phyloP scores from a whole-genome alignment of 495 filamentous ascomycete genomes.

The Penicillium manginii region DNA sequence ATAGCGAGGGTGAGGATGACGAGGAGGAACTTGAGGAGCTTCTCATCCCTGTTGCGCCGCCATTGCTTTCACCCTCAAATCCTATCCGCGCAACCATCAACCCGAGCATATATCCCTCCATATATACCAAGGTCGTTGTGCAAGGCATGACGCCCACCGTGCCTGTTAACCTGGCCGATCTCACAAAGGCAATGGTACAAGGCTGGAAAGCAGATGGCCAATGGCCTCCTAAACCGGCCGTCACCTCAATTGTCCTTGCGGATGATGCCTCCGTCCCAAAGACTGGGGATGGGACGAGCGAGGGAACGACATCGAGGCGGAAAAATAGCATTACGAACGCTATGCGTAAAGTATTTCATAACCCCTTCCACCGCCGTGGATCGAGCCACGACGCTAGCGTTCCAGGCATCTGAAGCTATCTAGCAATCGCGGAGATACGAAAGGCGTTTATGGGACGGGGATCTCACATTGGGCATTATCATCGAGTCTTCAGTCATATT shows the following conservation, averaged over 20 bases:
- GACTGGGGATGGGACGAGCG: constrained; percentile 17
- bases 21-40: constrained; percentile 42
- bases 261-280: constrained; percentile 35
- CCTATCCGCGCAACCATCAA: constrained; percentile 75
- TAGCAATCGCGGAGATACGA: not conserved
- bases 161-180: constrained; percentile 82
- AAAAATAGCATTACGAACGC: constrained; percentile 47
- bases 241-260: constrained; percentile 37
- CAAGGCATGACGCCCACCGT: constrained; percentile 77
- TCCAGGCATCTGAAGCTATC: constrained; percentile 10
- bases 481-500: not conserved
- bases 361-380: constrained; percentile 48
- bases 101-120: constrained; percentile 71
- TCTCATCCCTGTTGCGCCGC: constrained; percentile 63
- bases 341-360: constrained; percentile 50
- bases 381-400: constrained; percentile 34
- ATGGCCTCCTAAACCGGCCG: constrained; percentile 76
- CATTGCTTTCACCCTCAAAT: constrained; percentile 68
- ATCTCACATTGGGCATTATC: constrained; percentile 8
- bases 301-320: constrained; percentile 30
- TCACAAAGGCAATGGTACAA: constrained; percentile 79
- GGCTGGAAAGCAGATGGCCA: constrained; percentile 95
- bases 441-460: constrained; percentile 4
- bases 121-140: constrained; percentile 86
- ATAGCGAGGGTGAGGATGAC: constrained; percentile 28